Conservation (phyloP, 1,139 yeast species). For the Magnusiomyces sp. region DNA sequence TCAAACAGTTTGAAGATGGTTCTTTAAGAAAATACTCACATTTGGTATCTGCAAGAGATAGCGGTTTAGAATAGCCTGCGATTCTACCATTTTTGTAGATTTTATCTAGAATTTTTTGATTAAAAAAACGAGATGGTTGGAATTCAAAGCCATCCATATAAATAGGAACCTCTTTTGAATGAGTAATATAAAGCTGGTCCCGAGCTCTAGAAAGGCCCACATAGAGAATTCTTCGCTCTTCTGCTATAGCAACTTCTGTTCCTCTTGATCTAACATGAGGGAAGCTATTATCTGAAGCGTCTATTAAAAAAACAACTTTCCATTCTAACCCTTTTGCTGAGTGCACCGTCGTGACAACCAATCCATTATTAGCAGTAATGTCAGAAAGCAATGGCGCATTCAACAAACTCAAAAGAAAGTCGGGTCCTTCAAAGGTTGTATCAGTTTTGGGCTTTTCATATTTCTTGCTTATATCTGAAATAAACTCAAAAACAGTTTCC, state of each 20-base stretch:
- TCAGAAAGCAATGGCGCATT: background rate
- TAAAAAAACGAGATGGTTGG: background rate
- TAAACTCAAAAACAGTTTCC: constrained; percentile 4
- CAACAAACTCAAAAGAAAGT: background rate
- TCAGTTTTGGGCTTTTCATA: background rate
- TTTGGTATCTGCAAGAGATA: background rate
- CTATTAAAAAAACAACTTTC: constrained; percentile 74
- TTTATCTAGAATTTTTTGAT: background rate
- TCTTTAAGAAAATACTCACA: background rate
- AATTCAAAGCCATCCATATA: background rate
- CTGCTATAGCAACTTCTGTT: constrained; percentile 41
- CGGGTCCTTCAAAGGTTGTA: background rate
- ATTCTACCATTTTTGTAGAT: background rate
- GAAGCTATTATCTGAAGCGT: constrained; percentile 28
- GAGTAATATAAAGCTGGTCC: constrained; percentile 32
- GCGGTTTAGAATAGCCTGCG: background rate
- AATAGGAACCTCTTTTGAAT: background rate
- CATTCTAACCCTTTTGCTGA: constrained; percentile 92
- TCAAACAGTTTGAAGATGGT: too few relatives aligned
- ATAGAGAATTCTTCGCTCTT: constrained; percentile 76
- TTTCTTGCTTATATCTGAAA: background rate
- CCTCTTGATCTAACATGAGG: constrained; percentile 27
- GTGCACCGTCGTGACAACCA: constrained; percentile 63
- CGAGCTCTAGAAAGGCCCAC: constrained; percentile 87
- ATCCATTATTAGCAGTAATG: background rate